Conservation (phyloP, 2,329 filamentous ascomycete species). For the Lecanicillium sp. region DNA sequence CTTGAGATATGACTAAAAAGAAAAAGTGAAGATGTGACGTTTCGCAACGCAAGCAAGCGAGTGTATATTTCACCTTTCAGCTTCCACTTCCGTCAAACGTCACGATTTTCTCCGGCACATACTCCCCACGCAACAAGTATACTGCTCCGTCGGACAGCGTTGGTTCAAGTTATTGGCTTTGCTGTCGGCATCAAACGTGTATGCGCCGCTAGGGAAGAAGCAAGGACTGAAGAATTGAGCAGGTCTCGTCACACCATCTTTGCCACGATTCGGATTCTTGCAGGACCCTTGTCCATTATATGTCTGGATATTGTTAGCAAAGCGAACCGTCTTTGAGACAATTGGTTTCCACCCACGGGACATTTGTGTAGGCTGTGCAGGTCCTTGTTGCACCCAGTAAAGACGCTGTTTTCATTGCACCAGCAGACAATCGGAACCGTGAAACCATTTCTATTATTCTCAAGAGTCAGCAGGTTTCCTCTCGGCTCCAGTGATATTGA, state of each 20-base stretch:
- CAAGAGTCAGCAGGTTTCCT: background rate
- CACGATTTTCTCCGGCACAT: background rate
- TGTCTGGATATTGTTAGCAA: background rate
- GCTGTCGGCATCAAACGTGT: constrained; percentile 9
- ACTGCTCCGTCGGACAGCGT: constrained; percentile 10
- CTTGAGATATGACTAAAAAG: too few relatives aligned
- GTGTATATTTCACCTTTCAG: too few relatives aligned
- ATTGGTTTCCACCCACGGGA: constrained; percentile 2
- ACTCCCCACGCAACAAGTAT: constrained; percentile 10
- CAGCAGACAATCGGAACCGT: constrained; percentile 7
- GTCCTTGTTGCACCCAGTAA: constrained; percentile 9
- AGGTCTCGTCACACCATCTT: background rate
- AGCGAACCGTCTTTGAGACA: background rate
- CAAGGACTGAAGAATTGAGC: constrained; percentile 8
- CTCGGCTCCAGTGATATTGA: too few relatives aligned
- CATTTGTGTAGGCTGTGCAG: constrained; percentile 2
- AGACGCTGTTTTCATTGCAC: constrained; percentile 10
- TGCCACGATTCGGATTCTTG: constrained; percentile 6
- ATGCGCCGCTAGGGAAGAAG: constrained; percentile 7
- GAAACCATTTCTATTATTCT: constrained; percentile 8
- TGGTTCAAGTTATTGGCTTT: constrained; percentile 10
- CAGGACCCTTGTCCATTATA: constrained; percentile 8
- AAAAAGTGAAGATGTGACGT: too few relatives aligned
- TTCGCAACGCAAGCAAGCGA: too few relatives aligned
- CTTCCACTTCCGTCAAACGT: too few relatives aligned